A percentile compares a stretch with the other conserved stretches of the same genome.
Conservation (phyloP, 805 yeast species). For the Monosporozyma aquatica region DNA sequence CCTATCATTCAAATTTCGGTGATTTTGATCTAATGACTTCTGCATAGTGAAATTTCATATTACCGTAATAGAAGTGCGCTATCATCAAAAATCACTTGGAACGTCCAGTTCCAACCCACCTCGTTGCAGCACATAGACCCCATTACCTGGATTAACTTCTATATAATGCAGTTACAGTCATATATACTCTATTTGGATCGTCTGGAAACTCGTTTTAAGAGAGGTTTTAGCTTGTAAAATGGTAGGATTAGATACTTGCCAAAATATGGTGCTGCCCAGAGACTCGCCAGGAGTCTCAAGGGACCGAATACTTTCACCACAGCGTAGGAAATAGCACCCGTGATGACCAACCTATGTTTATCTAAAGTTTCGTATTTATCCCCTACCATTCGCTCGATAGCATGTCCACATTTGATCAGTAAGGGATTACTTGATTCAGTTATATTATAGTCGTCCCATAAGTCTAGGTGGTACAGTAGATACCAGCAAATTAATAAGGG, state of each 20-base stretch:
- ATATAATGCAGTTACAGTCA: no score
- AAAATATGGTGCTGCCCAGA: slow-evolving; percentile 30
- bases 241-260: slow-evolving; percentile 19
- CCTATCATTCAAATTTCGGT: no score
- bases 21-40: no score
- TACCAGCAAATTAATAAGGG: slow-evolving; percentile 68
- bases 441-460: slow-evolving; percentile 14
- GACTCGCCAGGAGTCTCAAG: slow-evolving; percentile 22
- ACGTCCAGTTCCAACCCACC: no score
- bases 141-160: no score
- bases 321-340: slow-evolving; percentile 71
- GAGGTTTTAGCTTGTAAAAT: slow-evolving; percentile 10
- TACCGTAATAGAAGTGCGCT: no score
- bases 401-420: slow-evolving; percentile 47
- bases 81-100: no score
- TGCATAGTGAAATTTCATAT: no score
- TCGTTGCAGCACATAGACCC: no score
- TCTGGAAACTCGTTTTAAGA: not conserved
- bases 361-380: slow-evolving; percentile 30
- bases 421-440: slow-evolving; percentile 27
- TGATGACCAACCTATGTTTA: slow-evolving; percentile 47
- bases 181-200: not conserved
- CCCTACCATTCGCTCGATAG: slow-evolving; percentile 45
- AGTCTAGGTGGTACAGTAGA: slow-evolving; percentile 45
- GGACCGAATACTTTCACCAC: slow-evolving; percentile 46